Evolutionary conservation across 305 asterid genomes (phyloP), one percentile per base, ranked within the genome.

Genomic region (Rubia peregrina): DNA sequence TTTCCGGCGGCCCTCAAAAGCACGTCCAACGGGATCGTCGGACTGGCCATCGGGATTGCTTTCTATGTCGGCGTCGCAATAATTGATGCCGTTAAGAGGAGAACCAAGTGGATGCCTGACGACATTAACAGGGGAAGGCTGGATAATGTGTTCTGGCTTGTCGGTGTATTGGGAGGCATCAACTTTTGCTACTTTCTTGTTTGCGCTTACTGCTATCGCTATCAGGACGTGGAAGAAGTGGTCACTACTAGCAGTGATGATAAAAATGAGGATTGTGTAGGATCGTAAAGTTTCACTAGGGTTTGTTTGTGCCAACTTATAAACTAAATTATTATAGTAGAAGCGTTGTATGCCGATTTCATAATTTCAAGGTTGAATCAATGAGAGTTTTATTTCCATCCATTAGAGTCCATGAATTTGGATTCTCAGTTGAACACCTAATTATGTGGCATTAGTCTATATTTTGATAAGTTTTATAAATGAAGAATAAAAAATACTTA

Each of bases 41-140:
- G 95, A 0, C 64, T 89, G 88, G 81, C 88, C 22, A 82, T 87
- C 5, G 97, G 97, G 16, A 75, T 81, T 0, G 88, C 91, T 0
- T 91, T 83, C 71, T 88, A 89, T 72, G 42, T 82, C 3, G 89
- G 97, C 56, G 88, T 80, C 4, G 90, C 77, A 0, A 26, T 88
- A 12, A 85, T 91, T 57, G 89, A 85, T 76, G 66, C 81, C 53
- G 72, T 89, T 9, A 76, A 72, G 6, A 80, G 71, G 62, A 71
- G 70, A 6, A 86, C 96, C 0, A 77, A 79, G 6, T 91, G 97
- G 97, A 77, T 91, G 76, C 95, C 97, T 1, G 90, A 91, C n/a
- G 71, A 88, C 56, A 84, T 91, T 26, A 83, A 87, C 46, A 10
- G 82, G 14, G 97, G 96, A 73, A 86, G 90, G 80, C 63, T 91